Evolutionary conservation across 129 eudicot species (phyloP).

Genomic region (Chrysanthemum lavandulifolium): DNA sequence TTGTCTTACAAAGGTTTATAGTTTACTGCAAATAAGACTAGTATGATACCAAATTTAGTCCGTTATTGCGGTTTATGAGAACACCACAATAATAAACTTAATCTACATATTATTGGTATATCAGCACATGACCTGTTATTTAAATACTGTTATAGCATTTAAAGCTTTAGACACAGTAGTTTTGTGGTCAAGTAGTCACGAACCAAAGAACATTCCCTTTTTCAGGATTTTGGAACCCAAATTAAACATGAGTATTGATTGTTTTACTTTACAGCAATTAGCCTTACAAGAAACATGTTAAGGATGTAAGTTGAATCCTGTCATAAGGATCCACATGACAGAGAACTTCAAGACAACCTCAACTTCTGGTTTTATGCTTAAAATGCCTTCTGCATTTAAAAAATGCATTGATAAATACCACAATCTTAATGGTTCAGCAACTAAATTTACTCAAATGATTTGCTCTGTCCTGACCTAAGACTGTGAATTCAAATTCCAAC

Average conservation of each 20-base stretch:
- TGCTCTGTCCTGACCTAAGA: conserved; percentile 7
- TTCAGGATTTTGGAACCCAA: no score
- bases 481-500: conserved; percentile 34
- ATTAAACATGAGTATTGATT: neutral
- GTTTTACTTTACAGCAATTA: neutral
- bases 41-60: no score
- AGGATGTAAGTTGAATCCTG: neutral
- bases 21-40: neutral
- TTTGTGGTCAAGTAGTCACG: no score
- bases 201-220: no score
- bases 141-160: no score
- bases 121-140: no score
- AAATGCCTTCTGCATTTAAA: neutral
- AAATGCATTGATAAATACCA: no score
- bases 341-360: neutral
- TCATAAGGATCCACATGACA: neutral
- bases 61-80: no score
- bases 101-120: no score
- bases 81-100: neutral
- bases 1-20: neutral
- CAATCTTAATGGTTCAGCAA: neutral
- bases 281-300: conserved; percentile 8
- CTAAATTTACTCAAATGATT: neutral
- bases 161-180: no score
- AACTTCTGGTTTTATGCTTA: conserved; percentile 9